Percentiles rank a stretch among this genome's conserved stretches.
Conservation (phyloP, 2,329 filamentous ascomycete genomes). For the Exophiala lecanii-corni region DNA sequence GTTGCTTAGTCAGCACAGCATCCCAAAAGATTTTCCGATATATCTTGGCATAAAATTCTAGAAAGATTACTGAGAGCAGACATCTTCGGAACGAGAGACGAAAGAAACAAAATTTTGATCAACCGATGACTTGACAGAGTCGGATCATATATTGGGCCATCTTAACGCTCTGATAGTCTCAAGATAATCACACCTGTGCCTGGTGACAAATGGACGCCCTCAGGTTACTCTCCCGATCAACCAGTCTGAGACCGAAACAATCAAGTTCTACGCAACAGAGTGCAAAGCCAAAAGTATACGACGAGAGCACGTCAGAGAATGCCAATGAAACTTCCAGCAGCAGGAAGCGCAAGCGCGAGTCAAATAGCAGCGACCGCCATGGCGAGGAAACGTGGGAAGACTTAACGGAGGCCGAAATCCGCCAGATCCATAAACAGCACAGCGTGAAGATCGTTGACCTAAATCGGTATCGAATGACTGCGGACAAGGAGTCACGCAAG, state of each 20-base stretch:
- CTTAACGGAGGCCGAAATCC: conserved; percentile 52
- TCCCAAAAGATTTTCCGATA: not conserved
- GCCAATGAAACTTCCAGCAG: conserved; percentile 32
- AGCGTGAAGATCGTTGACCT: conserved; percentile 79
- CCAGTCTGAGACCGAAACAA: conserved; percentile 36
- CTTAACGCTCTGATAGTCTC: no score
- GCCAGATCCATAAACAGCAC: conserved; percentile 70
- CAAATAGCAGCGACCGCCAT: conserved; percentile 30
- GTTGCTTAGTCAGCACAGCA: no score
- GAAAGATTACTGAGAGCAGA: no score
- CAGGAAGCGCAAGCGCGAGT: conserved; percentile 34
- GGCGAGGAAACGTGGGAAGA: not conserved
- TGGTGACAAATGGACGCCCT: conserved; percentile 39
- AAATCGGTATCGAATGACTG: conserved; percentile 36
- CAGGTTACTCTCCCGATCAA: conserved; percentile 41
- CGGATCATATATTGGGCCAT: no score
- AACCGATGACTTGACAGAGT: no score
- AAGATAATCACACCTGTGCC: no score
- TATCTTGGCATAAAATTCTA: not conserved
- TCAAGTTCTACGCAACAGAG: conserved; percentile 28
- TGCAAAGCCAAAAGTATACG: conserved; percentile 31
- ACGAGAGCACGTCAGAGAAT: conserved; percentile 26
- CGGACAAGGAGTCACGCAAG: conserved; percentile 35
- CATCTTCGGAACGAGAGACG: no score
- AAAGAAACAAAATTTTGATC: no score